These are phyloP conservation scores for Pseudopithomyces maydicus DNA, from an alignment of 2,329 filamentous ascomycete genomes.

Conservation along the genomic window DNA sequence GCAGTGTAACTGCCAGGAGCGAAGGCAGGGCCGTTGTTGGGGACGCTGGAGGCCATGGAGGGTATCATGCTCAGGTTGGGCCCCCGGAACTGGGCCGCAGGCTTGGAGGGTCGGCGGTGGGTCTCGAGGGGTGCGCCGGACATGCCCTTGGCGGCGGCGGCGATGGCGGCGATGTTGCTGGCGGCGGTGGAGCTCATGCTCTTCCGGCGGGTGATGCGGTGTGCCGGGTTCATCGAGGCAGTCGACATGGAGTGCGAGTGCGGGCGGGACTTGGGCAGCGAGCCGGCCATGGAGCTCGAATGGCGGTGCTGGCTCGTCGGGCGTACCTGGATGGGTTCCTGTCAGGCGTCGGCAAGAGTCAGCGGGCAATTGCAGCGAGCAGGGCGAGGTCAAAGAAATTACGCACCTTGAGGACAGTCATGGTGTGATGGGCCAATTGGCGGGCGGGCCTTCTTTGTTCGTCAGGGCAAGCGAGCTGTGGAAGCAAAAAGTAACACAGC, in stretches of 20 bases:
- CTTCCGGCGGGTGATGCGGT: constrained; percentile 91
- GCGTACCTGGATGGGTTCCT: constrained; percentile 50
- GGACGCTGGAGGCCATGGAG: constrained; percentile 71
- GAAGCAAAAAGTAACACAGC: constrained; percentile 8
- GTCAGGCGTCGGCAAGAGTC: constrained; percentile 27
- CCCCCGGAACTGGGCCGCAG: constrained; percentile 50
- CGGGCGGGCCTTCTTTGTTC: constrained; percentile 21
- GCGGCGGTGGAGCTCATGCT: constrained; percentile 80
- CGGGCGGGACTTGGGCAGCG: constrained; percentile 71
- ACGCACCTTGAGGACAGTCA: constrained; percentile 48
- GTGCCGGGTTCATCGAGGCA: constrained; percentile 75
- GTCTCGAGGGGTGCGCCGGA: constrained; percentile 64
- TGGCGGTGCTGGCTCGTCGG: constrained; percentile 53
- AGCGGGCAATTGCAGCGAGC: constrained; percentile 28
- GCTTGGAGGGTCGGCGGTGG: constrained; percentile 72
- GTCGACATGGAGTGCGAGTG: constrained; percentile 83
- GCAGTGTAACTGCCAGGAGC: constrained; percentile 43
- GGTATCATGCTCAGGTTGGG: constrained; percentile 63
- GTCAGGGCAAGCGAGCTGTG: constrained; percentile 12
- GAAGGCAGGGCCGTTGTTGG: constrained; percentile 54
- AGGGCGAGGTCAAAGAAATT: constrained; percentile 14
- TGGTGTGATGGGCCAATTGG: constrained; percentile 21
- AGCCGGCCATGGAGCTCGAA: constrained; percentile 59
- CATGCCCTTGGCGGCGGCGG: constrained; percentile 69
- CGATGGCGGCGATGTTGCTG: constrained; percentile 75